Conservation (phyloP, 2,329 filamentous ascomycete species). For the Cytospora paraplurivora region DNA sequence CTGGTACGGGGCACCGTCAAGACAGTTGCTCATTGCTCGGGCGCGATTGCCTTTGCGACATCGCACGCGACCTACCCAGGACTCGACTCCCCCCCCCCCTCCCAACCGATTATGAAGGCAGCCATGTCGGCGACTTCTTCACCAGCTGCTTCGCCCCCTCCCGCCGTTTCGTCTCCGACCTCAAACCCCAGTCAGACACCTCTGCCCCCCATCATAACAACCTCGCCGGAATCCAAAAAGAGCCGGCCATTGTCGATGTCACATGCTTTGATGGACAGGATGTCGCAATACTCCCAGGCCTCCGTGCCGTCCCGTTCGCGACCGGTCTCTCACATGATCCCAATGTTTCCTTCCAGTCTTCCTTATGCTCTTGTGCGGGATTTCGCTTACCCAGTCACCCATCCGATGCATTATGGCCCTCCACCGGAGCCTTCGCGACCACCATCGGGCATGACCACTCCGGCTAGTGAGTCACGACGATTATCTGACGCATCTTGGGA, state of each 20-base stretch:
- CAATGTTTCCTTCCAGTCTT: constrained; percentile 81
- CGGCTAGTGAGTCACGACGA: constrained; percentile 75
- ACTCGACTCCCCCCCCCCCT: constrained; percentile 18
- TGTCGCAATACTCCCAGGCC: constrained; percentile 80
- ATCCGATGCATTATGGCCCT: constrained; percentile 94
- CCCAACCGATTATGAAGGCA: constrained; percentile 48
- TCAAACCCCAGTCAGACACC: constrained; percentile 56
- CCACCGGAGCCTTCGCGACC: constrained; percentile 70
- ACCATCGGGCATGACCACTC: constrained; percentile 81
- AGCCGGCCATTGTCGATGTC: constrained; percentile 64
- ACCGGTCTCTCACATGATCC: constrained; percentile 79
- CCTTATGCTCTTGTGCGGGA: constrained; percentile 90
- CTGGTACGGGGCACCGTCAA: constrained; percentile 22
- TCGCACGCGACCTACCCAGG: constrained; percentile 29
- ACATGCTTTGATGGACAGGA: constrained; percentile 76
- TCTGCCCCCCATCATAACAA: constrained; percentile 56
- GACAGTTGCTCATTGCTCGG: constrained; percentile 25
- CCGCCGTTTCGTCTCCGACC: constrained; percentile 47
- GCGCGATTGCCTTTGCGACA: constrained; percentile 28
- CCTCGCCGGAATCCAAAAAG: constrained; percentile 59
- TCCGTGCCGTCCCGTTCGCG: constrained; percentile 73
- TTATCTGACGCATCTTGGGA: constrained; percentile 90
- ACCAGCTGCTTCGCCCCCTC: constrained; percentile 53
- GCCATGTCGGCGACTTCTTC: constrained; percentile 61
- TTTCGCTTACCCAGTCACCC: constrained; percentile 83